Percentiles rank a stretch among this genome's conserved stretches.
These are phyloP conservation scores for Geotrichum macrosporum DNA, from an alignment of 1,139 yeast genomes.

Conservation along the genomic window DNA sequence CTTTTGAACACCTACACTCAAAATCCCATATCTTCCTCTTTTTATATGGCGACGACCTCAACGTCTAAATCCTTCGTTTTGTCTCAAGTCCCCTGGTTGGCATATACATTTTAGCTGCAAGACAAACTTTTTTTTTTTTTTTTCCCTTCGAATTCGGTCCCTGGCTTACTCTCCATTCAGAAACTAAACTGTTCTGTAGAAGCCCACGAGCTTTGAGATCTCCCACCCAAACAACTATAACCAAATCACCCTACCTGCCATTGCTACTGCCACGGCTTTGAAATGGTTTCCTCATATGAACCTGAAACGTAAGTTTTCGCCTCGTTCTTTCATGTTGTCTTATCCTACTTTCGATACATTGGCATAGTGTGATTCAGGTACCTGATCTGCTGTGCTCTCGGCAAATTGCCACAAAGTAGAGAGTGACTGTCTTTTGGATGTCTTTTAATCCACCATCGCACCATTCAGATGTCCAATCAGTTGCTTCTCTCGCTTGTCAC, in stretches of 20 bases:
- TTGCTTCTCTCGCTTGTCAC: not conserved
- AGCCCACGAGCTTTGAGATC: too few relatives aligned
- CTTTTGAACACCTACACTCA: not conserved
- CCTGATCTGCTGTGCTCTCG: not conserved
- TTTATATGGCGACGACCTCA: constrained; percentile 2
- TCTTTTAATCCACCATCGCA: too few relatives aligned
- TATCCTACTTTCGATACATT: not conserved
- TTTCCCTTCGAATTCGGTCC: too few relatives aligned
- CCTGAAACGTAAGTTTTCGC: constrained; percentile 17
- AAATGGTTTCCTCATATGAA: constrained; percentile 18
- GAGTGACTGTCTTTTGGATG: too few relatives aligned
- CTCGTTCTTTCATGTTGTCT: not conserved
- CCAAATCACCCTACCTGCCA: not conserved
- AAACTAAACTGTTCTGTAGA: not conserved
- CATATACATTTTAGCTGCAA: not conserved
- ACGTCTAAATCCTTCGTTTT: not conserved
- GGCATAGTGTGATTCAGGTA: too few relatives aligned
- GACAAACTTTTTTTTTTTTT: too few relatives aligned
- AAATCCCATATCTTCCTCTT: not conserved
- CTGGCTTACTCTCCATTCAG: too few relatives aligned
- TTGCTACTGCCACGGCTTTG: too few relatives aligned
- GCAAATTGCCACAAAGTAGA: too few relatives aligned
- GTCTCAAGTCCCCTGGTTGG: constrained; percentile 7
- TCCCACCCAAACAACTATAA: not conserved
- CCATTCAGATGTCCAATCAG: too few relatives aligned